Evolutionary conservation across 1,284 basidiomycete genomes (phyloP), one percentile per base, ranked within the genome.

Genomic region (Retiboletus flavoniger): DNA sequence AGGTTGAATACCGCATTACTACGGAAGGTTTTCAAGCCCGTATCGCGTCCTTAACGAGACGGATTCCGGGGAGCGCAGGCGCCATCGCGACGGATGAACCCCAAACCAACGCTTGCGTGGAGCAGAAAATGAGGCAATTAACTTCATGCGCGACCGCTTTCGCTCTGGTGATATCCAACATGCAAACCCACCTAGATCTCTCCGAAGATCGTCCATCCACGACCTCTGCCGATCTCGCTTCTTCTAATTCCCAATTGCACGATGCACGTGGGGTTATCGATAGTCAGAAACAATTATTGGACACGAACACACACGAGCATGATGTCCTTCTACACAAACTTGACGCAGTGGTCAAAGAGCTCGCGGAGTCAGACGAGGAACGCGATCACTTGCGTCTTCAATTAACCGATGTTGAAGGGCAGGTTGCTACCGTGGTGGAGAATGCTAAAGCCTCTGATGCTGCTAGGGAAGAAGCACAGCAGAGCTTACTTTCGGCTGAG

Each of bases 1-100:
- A 86, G 60, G 76, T 78, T n/a, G 91, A 93, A 68, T 79, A 82
- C 29, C 81, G 75, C 55, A 89, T 91, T 63, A 76, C 82, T 4
- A 76, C 85, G 8, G 78, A 87, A 55, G 79, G 83, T 1, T 72
- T 88, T 41, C 78, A 85, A 61, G 60, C 39, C 59, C 71, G 47
- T 21, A 57, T 70, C 53, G 64, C 55, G 35, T 63, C 46, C 60
- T 60, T 77, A 28, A 66, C 69, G 26, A 52, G 50, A 10, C 63
- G 68, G 16, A 53, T 71, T n/a, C 45, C 56, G 4, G 58, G 28
- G 26, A 53, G 19, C 34, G 4, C 47, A 1, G 44, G 41, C 34
- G 34, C 52, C 26, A 7, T 40, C 13, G 9, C 38, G 3, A 19
- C 17, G 21, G 29, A 47, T 31, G 49, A 51, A 19, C 11, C 39